Conservation (phyloP, 352 stramenopile species). For the Pythium brassicae region DNA sequence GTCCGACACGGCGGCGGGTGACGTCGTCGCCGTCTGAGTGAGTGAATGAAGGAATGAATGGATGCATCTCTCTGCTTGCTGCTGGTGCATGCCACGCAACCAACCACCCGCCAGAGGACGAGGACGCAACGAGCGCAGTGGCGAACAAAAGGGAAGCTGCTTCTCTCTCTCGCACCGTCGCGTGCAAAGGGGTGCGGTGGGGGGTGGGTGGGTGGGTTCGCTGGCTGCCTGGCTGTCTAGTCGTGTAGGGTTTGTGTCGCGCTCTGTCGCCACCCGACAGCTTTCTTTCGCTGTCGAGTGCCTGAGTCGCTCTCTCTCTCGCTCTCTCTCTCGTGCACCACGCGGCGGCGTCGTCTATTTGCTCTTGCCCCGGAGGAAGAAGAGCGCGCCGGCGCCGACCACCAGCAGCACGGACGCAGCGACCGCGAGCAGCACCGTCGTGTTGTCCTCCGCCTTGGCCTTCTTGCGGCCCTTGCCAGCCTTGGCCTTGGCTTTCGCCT, state of each 20-base stretch:
- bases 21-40: too few relatives aligned
- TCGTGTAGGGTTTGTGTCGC: background rate
- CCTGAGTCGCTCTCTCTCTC: background rate
- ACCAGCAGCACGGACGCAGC: constrained; percentile 40
- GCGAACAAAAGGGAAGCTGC: too few relatives aligned
- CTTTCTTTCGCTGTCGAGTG: background rate
- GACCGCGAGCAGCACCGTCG: constrained; percentile 23
- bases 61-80: too few relatives aligned
- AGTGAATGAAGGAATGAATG: too few relatives aligned
- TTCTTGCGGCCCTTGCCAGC: constrained; percentile 26
- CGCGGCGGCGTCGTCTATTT: constrained; percentile 12
- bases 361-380: constrained; percentile 64
- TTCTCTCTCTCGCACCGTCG: background rate
- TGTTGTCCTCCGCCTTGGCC: constrained; percentile 10
- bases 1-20: too few relatives aligned
- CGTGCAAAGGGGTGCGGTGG: too few relatives aligned
- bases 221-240: background rate
- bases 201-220: background rate
- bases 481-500: constrained; percentile 32
- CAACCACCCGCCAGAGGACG: too few relatives aligned
- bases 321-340: background rate
- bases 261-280: too few relatives aligned
- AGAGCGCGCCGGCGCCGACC: constrained; percentile 42
- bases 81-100: too few relatives aligned
- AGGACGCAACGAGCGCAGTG: too few relatives aligned